These are phyloP conservation scores for Orbilia brochopaga DNA, from an alignment of 2,329 filamentous ascomycete genomes.

Conservation along the genomic window DNA sequence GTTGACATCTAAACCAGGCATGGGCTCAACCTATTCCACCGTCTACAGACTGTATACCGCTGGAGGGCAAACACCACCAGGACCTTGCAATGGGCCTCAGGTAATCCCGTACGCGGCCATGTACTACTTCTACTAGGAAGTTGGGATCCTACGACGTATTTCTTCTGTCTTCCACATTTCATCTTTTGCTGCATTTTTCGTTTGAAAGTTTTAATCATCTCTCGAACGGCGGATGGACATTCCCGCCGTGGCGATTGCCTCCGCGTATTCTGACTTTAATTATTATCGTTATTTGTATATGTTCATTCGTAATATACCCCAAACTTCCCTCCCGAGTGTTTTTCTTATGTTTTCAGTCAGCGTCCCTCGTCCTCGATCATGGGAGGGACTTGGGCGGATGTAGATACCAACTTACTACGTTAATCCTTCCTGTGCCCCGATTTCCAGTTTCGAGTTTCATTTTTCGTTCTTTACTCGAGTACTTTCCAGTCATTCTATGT, in stretches of 20 bases:
- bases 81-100: conserved; percentile 65
- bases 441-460: not conserved
- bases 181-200: not conserved
- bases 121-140: conserved; percentile 37
- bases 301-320: conserved; percentile 2
- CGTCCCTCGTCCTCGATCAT: not conserved
- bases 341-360: not conserved
- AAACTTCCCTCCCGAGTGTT: not conserved
- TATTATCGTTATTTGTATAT: not conserved
- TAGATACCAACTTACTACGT: not conserved
- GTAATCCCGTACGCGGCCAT: conserved; percentile 38
- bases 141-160: not conserved
- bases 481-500: not conserved
- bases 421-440: not conserved
- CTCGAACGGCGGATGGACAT: conserved; percentile 15
- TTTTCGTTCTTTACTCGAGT: not conserved
- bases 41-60: conserved; percentile 86
- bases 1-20: conserved; percentile 66
- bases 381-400: not conserved
- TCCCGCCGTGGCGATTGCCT: conserved; percentile 9
- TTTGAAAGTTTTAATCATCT: not conserved
- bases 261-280: not conserved
- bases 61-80: conserved; percentile 76
- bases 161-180: conserved; percentile 5
- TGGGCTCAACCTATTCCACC: conserved; percentile 63